Percentiles rank a stretch among this genome's conserved stretches.
phyloP scores from a whole-genome alignment of 2,329 filamentous ascomycete genomes.

The Fusarium sublunatum region DNA sequence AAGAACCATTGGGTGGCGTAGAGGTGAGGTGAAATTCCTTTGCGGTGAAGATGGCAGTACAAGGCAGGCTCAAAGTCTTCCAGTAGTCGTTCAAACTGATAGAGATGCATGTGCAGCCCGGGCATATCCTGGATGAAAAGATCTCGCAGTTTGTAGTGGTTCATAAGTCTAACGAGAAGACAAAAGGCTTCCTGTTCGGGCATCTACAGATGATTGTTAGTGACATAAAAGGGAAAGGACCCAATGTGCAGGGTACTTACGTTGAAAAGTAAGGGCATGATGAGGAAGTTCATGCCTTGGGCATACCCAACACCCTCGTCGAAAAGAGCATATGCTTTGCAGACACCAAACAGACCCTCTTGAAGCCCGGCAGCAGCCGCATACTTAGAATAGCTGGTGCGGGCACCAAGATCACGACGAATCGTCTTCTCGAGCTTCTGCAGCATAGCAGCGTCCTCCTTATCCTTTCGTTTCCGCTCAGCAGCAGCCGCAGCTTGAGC shows the following conservation, averaged over 20 bases:
- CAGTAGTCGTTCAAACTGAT: conserved; percentile 92
- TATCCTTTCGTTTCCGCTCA: conserved; percentile 80
- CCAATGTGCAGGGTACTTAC: conserved; percentile 59
- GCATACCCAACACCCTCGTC: conserved; percentile 96
- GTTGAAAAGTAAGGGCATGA: conserved; percentile 96
- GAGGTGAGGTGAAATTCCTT: conserved; percentile 87
- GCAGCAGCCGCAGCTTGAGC: conserved; percentile 71
- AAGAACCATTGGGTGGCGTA: conserved; percentile 99
- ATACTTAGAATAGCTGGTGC: conserved; percentile 97
- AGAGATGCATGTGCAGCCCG: conserved; percentile 90
- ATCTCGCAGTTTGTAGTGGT: conserved; percentile 91
- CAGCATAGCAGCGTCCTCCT: conserved; percentile 78
- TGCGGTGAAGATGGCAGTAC: conserved; percentile 91
- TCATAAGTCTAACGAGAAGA: conserved; percentile 92
- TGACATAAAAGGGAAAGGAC: neutral
- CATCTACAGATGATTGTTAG: conserved; percentile 68
- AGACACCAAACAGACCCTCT: conserved; percentile 93
- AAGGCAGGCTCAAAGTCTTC: conserved; percentile 95
- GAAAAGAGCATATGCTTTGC: conserved; percentile 96
- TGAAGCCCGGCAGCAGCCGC: conserved; percentile 90
- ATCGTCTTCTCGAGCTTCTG: conserved; percentile 92
- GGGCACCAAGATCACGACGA: conserved; percentile 86
- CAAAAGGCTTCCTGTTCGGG: conserved; percentile 97
- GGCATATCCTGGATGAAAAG: conserved; percentile 97
- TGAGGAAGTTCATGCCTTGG: conserved; percentile 98